These are phyloP conservation scores for Claviceps quebecensis DNA, from an alignment of 2,329 filamentous ascomycete genomes.

Conservation along the genomic window DNA sequence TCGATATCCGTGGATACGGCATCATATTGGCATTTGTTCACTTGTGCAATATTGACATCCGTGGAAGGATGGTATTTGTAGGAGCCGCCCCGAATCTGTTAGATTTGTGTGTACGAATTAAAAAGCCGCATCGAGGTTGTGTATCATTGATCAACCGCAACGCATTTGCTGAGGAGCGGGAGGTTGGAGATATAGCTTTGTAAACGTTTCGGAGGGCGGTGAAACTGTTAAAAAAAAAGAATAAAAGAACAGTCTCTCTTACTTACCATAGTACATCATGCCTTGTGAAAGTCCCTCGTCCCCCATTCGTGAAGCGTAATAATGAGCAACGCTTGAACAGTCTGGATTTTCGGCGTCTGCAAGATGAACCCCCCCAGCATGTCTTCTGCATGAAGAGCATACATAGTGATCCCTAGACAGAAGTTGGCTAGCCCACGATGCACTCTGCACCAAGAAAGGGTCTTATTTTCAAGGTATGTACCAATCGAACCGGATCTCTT, in stretches of 20 bases:
- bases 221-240: no score
- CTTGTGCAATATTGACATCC: no score
- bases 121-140: no score
- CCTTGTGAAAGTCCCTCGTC: slow-evolving; percentile 25
- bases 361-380: slow-evolving; percentile 15
- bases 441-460: slow-evolving; percentile 18
- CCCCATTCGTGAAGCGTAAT: slow-evolving; percentile 29
- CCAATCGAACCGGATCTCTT: slow-evolving; percentile 9
- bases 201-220: no score
- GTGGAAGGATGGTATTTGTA: no score
- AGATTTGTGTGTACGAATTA: no score
- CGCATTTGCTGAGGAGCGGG: no score
- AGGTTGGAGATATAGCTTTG: no score
- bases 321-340: slow-evolving; percentile 26
- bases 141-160: no score
- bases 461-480: slow-evolving; percentile 16
- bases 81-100: no score
- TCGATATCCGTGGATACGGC: slow-evolving; percentile 17
- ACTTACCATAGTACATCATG: slow-evolving; percentile 26
- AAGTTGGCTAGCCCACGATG: slow-evolving; percentile 15
- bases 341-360: slow-evolving; percentile 17
- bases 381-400: slow-evolving; percentile 16
- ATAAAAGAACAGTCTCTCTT: neutral
- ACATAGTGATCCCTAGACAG: slow-evolving; percentile 19
- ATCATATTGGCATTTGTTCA: slow-evolving; percentile 8